A percentile compares a stretch with the other conserved stretches of the same genome.
These are phyloP conservation scores for Agaricales sp. DNA, from an alignment of 1,284 basidiomycete genomes.

Conservation along the genomic window DNA sequence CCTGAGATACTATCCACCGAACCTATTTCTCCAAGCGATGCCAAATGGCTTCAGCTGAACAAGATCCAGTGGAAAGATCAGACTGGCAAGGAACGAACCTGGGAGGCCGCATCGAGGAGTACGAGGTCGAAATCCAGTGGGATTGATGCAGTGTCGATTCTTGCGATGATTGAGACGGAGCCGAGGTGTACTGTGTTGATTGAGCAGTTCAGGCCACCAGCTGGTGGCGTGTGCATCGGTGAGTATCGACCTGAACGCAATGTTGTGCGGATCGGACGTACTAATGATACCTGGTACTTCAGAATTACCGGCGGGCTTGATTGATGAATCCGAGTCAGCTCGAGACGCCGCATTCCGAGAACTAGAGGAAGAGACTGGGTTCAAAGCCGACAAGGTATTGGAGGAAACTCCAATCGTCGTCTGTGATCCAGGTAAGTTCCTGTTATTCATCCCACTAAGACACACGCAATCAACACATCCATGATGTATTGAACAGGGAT, in stretches of 20 bases:
- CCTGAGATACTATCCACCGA: not conserved
- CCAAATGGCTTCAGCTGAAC: not conserved
- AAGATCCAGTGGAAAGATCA: not conserved
- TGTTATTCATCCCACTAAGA: not conserved
- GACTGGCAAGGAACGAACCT: not conserved
- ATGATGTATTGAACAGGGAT: not conserved
- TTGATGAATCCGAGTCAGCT: not conserved
- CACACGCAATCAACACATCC: too few relatives aligned
- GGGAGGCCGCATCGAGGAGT: not conserved
- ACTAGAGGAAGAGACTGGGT: slow-evolving; percentile 1
- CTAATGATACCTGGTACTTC: not conserved
- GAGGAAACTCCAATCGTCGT: not conserved
- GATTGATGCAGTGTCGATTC: not conserved
- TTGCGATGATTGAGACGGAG: not conserved
- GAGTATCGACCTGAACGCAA: not conserved
- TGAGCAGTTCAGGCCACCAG: not conserved
- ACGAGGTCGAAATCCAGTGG: not conserved
- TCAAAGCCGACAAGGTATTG: not conserved
- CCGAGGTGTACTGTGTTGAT: not conserved
- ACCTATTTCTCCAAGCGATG: not conserved
- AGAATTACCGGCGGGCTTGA: not conserved
- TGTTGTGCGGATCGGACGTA: not conserved
- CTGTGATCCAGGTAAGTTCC: not conserved
- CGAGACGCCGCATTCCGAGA: not conserved
- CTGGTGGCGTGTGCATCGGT: not conserved